phyloP scores from a whole-genome alignment of 78 protist genomes.

The Anaeramoeba flamelloides region DNA sequence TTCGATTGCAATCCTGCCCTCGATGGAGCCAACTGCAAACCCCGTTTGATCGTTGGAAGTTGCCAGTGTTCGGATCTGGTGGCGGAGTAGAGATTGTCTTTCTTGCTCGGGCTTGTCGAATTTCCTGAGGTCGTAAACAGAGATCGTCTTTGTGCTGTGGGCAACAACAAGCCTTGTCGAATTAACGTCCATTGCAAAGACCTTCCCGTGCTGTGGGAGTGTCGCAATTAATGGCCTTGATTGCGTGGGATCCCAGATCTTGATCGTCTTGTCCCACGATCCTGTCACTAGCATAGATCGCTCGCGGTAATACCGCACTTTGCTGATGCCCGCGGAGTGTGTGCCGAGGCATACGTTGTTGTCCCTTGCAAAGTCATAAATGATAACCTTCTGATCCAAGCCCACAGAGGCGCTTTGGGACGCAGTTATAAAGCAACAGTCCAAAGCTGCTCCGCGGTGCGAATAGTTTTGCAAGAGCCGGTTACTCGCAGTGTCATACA shows the following conservation, averaged over 20 bases:
- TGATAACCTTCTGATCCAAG: slow-evolving; percentile 6
- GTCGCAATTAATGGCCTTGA: not conserved
- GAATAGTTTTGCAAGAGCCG: not conserved
- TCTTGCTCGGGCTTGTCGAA: slow-evolving; percentile 25
- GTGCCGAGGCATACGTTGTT: slow-evolving; percentile 2
- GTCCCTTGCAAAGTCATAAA: not conserved
- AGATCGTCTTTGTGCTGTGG: not conserved
- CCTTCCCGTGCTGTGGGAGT: slow-evolving; percentile 25
- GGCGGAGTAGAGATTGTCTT: slow-evolving; percentile 56
- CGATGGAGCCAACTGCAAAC: slow-evolving; percentile 56
- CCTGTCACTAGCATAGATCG: slow-evolving; percentile 33
- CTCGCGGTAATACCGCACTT: not conserved
- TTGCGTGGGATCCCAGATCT: slow-evolving; percentile 56
- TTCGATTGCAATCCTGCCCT: slow-evolving; percentile 76
- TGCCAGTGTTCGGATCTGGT: slow-evolving; percentile 53
- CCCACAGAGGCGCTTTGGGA: slow-evolving; percentile 6
- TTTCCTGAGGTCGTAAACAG: slow-evolving; percentile 1
- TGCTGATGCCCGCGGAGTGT: not conserved
- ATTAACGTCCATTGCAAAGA: slow-evolving; percentile 19
- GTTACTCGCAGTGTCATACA: slow-evolving; percentile 12
- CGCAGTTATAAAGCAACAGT: slow-evolving; percentile 16
- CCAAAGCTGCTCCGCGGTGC: slow-evolving; percentile 19
- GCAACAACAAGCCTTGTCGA: slow-evolving; percentile 5
- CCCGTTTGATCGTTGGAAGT: slow-evolving; percentile 39
- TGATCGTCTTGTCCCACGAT: slow-evolving; percentile 56